A percentile compares a stretch with the other conserved stretches of the same genome.
phyloP scores from a whole-genome alignment of 2,329 filamentous ascomycete genomes.

The Tympanopsis confertula region DNA sequence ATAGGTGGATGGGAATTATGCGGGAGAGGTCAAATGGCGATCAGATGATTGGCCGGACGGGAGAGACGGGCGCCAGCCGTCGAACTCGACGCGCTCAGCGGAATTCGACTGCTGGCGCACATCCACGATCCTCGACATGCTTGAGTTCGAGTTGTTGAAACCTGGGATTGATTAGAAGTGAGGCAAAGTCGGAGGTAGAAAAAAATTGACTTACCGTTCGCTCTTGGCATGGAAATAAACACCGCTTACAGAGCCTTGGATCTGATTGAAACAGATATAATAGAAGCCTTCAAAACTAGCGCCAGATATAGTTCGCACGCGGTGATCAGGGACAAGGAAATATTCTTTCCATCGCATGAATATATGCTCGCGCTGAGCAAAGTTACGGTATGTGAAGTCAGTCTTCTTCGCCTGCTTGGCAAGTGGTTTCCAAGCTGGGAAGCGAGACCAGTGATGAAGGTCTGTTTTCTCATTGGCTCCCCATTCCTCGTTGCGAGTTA shows the following conservation, averaged over 20 bases:
- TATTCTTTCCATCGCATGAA: slow-evolving; percentile 99
- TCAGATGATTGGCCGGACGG: too few species aligned
- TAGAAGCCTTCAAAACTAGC: slow-evolving; percentile 98
- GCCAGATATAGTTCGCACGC: slow-evolving; percentile 78
- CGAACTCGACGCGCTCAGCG: slow-evolving; percentile 56
- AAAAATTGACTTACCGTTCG: slow-evolving; percentile 63
- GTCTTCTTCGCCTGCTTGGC: slow-evolving; percentile 45
- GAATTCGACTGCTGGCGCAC: slow-evolving; percentile 80
- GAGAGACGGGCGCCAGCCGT: too few species aligned
- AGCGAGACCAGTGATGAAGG: slow-evolving; percentile 84
- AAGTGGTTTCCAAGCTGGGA: slow-evolving; percentile 73
- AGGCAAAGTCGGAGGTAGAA: not conserved
- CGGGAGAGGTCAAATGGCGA: too few species aligned
- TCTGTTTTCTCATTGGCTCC: slow-evolving; percentile 86
- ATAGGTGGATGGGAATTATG: too few species aligned
- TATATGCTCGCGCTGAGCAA: slow-evolving; percentile 71
- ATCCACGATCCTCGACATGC: slow-evolving; percentile 75
- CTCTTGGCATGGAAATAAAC: slow-evolving; percentile 98
- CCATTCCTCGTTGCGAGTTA: slow-evolving; percentile 81
- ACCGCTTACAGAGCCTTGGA: slow-evolving; percentile 73
- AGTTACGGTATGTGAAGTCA: slow-evolving; percentile 50
- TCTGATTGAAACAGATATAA: slow-evolving; percentile 97
- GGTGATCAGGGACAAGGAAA: slow-evolving; percentile 90
- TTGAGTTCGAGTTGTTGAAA: slow-evolving; percentile 88
- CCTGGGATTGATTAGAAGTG: slow-evolving; percentile 30